A percentile compares a stretch with the other conserved stretches of the same genome.
Conservation (phyloP, 2,329 filamentous ascomycete species). For the Xylariaceae sp. region DNA sequence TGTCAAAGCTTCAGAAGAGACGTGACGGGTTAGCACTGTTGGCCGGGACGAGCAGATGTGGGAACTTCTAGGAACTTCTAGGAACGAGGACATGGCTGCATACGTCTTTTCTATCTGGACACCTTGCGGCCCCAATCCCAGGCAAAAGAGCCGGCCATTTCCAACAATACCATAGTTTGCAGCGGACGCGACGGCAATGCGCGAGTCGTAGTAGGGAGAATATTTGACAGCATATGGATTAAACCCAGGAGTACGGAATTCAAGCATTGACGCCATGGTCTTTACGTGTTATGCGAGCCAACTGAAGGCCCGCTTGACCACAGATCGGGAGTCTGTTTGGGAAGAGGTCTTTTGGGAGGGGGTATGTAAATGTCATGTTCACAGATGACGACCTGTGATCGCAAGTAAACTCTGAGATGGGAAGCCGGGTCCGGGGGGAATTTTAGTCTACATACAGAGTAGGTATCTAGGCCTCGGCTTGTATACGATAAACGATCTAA, state of each 20-base stretch:
- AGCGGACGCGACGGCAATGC: constrained; percentile 83
- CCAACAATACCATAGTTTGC: constrained; percentile 96
- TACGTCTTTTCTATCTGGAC: constrained; percentile 80
- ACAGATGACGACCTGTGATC: constrained; percentile 14
- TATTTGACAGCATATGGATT: constrained; percentile 98
- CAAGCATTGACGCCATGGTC: constrained; percentile 64
- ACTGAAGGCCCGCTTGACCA: constrained; percentile 8
- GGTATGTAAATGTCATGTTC: constrained; percentile 4
- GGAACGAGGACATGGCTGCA: constrained; percentile 20
- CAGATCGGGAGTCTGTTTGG: background rate
- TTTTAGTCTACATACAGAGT: background rate
- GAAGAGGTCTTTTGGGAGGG: background rate
- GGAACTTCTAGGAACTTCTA: background rate
- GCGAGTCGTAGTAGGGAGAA: constrained; percentile 95
- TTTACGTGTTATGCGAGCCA: background rate
- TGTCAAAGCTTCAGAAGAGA: constrained; percentile 67
- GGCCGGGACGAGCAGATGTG: background rate
- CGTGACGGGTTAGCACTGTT: constrained; percentile 6
- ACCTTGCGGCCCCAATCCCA: constrained; percentile 76
- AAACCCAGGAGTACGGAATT: constrained; percentile 88
- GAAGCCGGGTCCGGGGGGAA: too few species aligned
- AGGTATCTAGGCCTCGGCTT: constrained; percentile 25
- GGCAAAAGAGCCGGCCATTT: constrained; percentile 82
- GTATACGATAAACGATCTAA: background rate
- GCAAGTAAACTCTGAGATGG: too few species aligned